Base-by-base conservation (phyloP, 2,329 filamentous ascomycete genomes). In the Aspergillus puulaauensis region DNA sequence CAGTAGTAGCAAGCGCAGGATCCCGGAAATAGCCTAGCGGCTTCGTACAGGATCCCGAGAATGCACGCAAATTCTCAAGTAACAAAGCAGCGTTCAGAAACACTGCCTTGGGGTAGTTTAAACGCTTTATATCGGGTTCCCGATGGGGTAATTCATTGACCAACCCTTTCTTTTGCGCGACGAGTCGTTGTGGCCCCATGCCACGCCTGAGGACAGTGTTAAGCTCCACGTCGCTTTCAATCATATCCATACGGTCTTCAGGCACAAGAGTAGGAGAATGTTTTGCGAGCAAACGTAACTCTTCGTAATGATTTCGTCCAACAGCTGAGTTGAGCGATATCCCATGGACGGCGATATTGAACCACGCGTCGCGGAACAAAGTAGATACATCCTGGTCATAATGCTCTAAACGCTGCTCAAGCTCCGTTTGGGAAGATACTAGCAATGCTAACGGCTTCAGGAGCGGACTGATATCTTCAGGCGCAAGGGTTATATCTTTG, bases 181-280 rank as follows among this genome's bases (percentile, higher is more conserved):
- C 77, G 54, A 91, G 87, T 46, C 72, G 72, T 60, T 93, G 86
- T 31, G 87, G 85, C 62, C 86, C 91, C 80, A 91, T 90, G 17
- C 93, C 93, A 60, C 95, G 86, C 59, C 93, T 87, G 51, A 99
- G 81, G 17, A 98, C 90, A 0, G 92, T 96, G 69, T 99, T 98
- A 41, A 99, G 83, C 69, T 99, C 95, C 55, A 99, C 93, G 64
- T 98, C 95, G 71, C 93, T 97, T 74, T 99, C 95, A 9, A 95
- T 83, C 69, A 96, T 88, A 66, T 96, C 93, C 31, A 91, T 89
- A 58, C 92, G 87, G 70, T 96, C 90, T 70, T 96, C 91, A 2
- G 93, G 87, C 33, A 99, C 89, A 54, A 99, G 78, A 0, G 95
- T 90, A 27, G 90, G 88, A 12, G 93, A 96, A 74, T 96, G 88